Conservation (phyloP, 495 filamentous ascomycete species). For the Podospora pseudoanserina region DNA sequence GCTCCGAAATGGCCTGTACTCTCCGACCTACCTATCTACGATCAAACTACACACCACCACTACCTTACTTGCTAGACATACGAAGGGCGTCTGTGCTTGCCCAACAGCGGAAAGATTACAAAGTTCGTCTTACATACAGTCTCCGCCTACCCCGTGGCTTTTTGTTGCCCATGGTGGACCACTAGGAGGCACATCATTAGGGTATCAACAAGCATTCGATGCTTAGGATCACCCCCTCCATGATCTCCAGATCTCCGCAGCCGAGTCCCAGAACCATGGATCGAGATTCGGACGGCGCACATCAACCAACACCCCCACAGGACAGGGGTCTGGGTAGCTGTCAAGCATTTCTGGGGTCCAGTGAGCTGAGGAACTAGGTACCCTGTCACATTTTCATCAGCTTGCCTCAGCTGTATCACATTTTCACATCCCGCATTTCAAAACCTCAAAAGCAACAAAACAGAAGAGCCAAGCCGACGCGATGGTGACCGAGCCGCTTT, state of each 20-base stretch:
- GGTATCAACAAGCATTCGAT: background rate
- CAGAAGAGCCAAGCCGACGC: background rate
- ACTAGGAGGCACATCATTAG: background rate
- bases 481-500: background rate
- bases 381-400: background rate
- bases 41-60: background rate
- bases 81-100: background rate
- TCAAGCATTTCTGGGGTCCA: constrained; percentile 2
- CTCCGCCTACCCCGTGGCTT: background rate
- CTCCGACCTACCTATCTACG: background rate
- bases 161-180: background rate
- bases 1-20: background rate
- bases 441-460: constrained; percentile 5
- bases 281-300: constrained; percentile 7
- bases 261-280: constrained; percentile 18
- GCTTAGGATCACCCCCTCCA: constrained; percentile 1
- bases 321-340: background rate
- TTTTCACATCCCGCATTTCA: constrained; percentile 1
- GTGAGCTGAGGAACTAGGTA: background rate
- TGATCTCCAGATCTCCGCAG: constrained; percentile 11
- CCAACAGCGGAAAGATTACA: background rate
- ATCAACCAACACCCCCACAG: constrained; percentile 7
- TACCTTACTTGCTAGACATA: background rate
- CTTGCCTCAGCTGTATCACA: constrained; percentile 5
- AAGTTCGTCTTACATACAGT: background rate